Conservation (phyloP, 1,139 yeast genomes). For the Blastobotrys petasosporus region DNA sequence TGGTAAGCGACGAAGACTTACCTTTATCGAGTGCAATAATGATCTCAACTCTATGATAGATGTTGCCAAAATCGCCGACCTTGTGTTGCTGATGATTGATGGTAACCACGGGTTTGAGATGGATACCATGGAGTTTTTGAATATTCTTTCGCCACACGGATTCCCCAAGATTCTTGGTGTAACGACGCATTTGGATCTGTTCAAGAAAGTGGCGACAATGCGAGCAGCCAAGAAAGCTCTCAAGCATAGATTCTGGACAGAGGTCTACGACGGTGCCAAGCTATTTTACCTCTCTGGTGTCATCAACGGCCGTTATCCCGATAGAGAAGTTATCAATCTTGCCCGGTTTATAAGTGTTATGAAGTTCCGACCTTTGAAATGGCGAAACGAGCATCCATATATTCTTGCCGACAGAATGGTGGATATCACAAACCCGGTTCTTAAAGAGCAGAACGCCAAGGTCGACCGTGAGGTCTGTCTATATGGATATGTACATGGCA, state of each 20-base stretch:
- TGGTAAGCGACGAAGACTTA: conserved; percentile 87
- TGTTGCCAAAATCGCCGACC: conserved; percentile 90
- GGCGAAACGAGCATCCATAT: conserved; percentile 99
- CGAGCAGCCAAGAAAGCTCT: conserved; percentile 88
- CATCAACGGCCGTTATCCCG: conserved; percentile 95
- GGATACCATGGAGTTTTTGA: conserved; percentile 99
- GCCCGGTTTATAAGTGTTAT: conserved; percentile 91
- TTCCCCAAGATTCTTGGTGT: conserved; percentile 97
- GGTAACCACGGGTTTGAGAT: conserved; percentile 98
- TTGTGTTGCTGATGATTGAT: conserved; percentile 82
- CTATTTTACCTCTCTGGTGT: conserved; percentile 93
- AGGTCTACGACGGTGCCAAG: conserved; percentile 97
- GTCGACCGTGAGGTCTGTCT: conserved; percentile 84
- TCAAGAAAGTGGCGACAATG: conserved; percentile 82
- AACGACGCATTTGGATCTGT: conserved; percentile 90
- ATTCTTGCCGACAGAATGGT: conserved; percentile 85
- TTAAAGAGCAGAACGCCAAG: conserved; percentile 70
- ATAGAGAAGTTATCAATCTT: conserved; percentile 85
- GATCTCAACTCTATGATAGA: conserved; percentile 96
- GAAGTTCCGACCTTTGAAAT: conserved; percentile 96
- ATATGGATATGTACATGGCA: conserved; percentile 93
- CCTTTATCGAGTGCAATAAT: conserved; percentile 88
- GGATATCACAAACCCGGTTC: conserved; percentile 91
- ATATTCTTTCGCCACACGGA: conserved; percentile 96
- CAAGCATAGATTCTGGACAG: conserved; percentile 97